Base-by-base conservation (phyloP, 768 basidiomycete species). In the Xerocomus spinulosus region DNA sequence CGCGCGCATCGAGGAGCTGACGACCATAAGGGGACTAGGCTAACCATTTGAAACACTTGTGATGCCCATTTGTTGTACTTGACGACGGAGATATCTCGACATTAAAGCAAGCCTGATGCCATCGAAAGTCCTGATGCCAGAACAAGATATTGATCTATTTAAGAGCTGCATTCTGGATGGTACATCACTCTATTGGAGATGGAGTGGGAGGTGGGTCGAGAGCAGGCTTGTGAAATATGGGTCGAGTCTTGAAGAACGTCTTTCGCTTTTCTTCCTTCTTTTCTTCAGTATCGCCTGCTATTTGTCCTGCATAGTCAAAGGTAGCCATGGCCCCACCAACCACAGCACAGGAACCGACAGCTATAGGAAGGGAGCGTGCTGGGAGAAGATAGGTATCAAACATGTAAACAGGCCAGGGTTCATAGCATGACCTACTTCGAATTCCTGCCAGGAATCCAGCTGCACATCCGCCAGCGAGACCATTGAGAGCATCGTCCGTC, bases 401-500 rank as follows among this genome's bases (percentile, higher is more conserved):
- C 45, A 43, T 50, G 41, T 29, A 46, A 18, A 33, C 18, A 26
- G 24, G 13, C 26, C 44, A 36, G 37, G 36, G 15, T 42, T 46
- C 42, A 26, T 20, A 3, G 35, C 20, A 10, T 32, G 40, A 48
- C 79, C 33, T 59, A 92, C 90, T 78, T 73, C 89, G 78, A 48
- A 94, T 68, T 44, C 93, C 93, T 25, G 90, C 90, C 53, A 95
- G 70, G 70, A 95, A 92, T 38, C 93, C 93, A 43, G 92, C 92
- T 40, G 92, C 92, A 70, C 92, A 95, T 47, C 87, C 93, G 46
- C 88, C 93, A 43, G 81, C 81, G 38, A 85, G 85, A 41, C 87
- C 86, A 59, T 92, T 96, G 51, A 88, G 59, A 34, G 85, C 74
- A 64, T 97, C 94, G 53, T 91, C 76, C 54, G 73, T 82, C 67